Evolutionary conservation across 1,139 yeast species (phyloP).

Genomic region (Suhomyces coccinellae): DNA sequence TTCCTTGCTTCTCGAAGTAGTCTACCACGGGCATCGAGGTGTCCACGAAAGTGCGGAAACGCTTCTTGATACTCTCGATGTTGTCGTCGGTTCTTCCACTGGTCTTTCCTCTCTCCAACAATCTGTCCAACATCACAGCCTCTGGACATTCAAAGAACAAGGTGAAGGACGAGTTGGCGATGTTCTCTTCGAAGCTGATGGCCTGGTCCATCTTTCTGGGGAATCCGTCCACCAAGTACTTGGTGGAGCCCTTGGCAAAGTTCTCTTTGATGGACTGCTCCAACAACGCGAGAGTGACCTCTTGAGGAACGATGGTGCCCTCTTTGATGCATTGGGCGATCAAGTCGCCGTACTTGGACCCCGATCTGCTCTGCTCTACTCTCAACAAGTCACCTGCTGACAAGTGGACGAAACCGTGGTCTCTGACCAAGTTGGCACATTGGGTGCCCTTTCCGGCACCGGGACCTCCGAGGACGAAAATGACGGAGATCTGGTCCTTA

Average conservation of each 20-base stretch:
- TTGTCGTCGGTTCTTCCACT: conserved; percentile 95
- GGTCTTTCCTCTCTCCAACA: conserved; percentile 89
- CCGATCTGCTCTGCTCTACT: conserved; percentile 83
- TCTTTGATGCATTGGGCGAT: conserved; percentile 83
- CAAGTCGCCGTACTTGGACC: conserved; percentile 81
- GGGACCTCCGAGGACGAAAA: conserved; percentile 87
- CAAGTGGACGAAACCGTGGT: conserved; percentile 80
- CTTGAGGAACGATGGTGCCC: conserved; percentile 94
- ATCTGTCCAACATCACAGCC: conserved; percentile 77
- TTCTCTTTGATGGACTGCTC: conserved; percentile 72
- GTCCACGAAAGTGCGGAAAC: conserved; percentile 82
- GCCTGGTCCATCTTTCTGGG: conserved; percentile 99
- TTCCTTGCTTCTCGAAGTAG: conserved; percentile 70
- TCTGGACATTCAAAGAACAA: conserved; percentile 96
- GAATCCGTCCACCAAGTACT: conserved; percentile 90
- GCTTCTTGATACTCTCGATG: conserved; percentile 82
- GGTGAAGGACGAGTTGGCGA: conserved; percentile 75
- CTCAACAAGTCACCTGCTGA: conserved; percentile 94
- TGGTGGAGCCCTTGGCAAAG: conserved; percentile 48
- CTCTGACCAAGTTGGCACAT: conserved; percentile 78
- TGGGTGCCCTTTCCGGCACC: conserved; percentile 99
- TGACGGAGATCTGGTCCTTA: conserved; percentile 67
- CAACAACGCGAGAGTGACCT: conserved; percentile 82
- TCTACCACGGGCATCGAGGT: conserved; percentile 96
- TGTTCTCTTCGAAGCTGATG: conserved; percentile 76